These are phyloP conservation scores for Lachnellula hyalina DNA, from an alignment of 2,329 filamentous ascomycete genomes.

Conservation along the genomic window DNA sequence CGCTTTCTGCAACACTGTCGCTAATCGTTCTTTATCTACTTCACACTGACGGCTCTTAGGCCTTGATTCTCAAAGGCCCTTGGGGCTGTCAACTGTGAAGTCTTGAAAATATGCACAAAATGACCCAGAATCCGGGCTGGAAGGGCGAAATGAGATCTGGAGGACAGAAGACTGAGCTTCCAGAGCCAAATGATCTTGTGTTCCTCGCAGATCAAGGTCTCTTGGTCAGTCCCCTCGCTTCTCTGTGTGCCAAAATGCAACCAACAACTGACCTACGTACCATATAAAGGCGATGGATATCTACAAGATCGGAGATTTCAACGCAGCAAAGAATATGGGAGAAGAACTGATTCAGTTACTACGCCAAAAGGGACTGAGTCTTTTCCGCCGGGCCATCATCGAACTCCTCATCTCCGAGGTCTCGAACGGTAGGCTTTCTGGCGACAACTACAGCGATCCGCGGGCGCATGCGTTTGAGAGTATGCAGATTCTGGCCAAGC, in stretches of 20 bases:
- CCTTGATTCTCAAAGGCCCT: no score
- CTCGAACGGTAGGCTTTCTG: neutral
- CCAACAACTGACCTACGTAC: neutral
- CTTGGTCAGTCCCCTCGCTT: neutral
- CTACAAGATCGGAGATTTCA: neutral
- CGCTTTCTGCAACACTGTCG: no score
- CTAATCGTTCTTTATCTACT: no score
- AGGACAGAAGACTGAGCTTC: neutral
- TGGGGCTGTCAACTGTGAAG: neutral
- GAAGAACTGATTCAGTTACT: neutral
- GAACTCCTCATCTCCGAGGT: conserved; percentile 3
- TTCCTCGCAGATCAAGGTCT: conserved; percentile 2
- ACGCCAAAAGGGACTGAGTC: neutral
- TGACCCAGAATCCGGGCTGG: neutral
- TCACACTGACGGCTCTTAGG: no score
- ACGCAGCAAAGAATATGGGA: neutral
- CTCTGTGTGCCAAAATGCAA: neutral
- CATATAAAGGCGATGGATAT: conserved; percentile 1
- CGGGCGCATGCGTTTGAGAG: conserved; percentile 1
- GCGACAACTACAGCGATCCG: neutral
- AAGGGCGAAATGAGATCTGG: neutral
- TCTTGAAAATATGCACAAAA: neutral
- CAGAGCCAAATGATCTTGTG: conserved; percentile 1
- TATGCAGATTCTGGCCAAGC: conserved; percentile 1
- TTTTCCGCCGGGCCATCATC: conserved; percentile 1